Base-by-base conservation (phyloP, 1,284 basidiomycete genomes). In the Rhodotorula sp. region DNA sequence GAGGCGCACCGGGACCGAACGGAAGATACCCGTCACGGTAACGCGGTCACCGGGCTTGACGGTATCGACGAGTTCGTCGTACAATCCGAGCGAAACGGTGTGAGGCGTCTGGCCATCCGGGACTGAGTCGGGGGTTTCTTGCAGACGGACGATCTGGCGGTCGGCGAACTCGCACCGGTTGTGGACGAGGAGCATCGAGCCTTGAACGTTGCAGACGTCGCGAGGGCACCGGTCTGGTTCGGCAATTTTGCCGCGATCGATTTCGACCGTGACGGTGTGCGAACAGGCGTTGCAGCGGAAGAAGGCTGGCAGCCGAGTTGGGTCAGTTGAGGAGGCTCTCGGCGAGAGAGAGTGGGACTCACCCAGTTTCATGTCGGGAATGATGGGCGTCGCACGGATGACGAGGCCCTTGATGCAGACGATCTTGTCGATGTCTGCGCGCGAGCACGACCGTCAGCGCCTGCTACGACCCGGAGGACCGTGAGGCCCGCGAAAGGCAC, bases 51-150 rank as follows among this genome's bases (percentile, higher is more conserved):
- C 95, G 0, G 95, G 95, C 81, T 98, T 99, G 67, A 90, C 82
- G 24, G 94, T 85, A 78, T 99, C 95, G 51, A 98, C 95, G 2
- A 99, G 86, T 79, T 99, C 96, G 78, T 99, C 94, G 79, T 99
- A 98, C 27, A 92, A 90, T 79, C 94, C 95, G 67, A 99, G 82
- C 3, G 91, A 94, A 63, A 99, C 93, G 0, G 94, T 98, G 78
- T 98, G 94, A 0, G 95, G 95, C 1, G 95, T 99, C 81, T 98
- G 95, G 27, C 95, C 96, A 80, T 98, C 95, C 2, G 95, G 95
- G 0, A 99, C 94, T 11, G 90, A 92, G 77, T 99, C 80, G 0
- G 95, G 95, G 1, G 95, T 99, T 80, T 99, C 95, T 80, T 99
- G 95, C 8, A 99, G 83, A 53, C 95, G 87, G 66, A 98, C 89